Conservation (phyloP, 1,284 basidiomycete species). For the Golubevia sp. region DNA sequence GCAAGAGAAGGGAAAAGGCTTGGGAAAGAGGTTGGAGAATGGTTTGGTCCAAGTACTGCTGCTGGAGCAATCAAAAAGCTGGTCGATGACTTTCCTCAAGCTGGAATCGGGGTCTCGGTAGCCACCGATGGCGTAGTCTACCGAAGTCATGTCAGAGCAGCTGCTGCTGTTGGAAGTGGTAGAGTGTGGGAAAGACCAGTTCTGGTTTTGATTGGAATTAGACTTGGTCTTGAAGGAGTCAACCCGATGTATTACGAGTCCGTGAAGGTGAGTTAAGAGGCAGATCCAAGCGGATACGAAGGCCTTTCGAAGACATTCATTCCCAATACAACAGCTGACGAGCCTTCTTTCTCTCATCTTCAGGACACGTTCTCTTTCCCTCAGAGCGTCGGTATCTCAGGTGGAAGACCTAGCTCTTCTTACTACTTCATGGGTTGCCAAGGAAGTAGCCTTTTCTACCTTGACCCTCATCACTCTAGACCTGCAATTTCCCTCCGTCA, state of each 20-base stretch:
- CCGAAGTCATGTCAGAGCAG: constrained; percentile 34
- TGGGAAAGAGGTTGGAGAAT: constrained; percentile 92
- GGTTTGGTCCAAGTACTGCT: constrained; percentile 97
- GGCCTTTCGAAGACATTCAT: background rate
- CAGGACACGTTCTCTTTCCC: constrained; percentile 88
- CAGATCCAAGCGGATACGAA: background rate
- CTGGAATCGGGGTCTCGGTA: constrained; percentile 40
- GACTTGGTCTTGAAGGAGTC: constrained; percentile 55
- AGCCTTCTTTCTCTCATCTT: background rate
- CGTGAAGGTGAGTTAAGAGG: constrained; percentile 24
- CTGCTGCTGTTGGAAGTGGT: constrained; percentile 8
- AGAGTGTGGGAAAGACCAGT: constrained; percentile 40
- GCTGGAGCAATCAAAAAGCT: constrained; percentile 84
- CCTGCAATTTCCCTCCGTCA: constrained; percentile 61
- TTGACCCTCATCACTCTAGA: constrained; percentile 62
- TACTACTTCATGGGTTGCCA: constrained; percentile 97
- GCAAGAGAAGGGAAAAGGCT: constrained; percentile 90
- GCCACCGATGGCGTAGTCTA: constrained; percentile 48
- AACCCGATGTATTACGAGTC: constrained; percentile 47
- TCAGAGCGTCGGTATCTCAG: constrained; percentile 93
- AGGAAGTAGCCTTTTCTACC: constrained; percentile 70
- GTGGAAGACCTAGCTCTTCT: constrained; percentile 89
- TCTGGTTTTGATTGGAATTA: constrained; percentile 44
- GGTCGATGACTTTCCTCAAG: constrained; percentile 28
- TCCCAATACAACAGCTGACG: background rate